phyloP scores from a whole-genome alignment of 768 basidiomycete species.

The Mycena venus region DNA sequence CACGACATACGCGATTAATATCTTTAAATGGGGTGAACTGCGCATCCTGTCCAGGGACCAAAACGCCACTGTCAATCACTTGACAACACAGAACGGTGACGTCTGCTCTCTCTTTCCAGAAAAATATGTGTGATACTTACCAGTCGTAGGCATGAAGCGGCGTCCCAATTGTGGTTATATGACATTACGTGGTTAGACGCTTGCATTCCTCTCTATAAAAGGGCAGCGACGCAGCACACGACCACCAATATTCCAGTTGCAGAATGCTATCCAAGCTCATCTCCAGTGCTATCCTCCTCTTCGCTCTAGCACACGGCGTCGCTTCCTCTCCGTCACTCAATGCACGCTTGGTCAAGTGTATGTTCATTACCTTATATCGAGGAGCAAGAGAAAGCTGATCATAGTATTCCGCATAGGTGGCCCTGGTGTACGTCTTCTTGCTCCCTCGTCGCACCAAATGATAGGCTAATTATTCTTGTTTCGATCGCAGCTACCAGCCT shows the following conservation, averaged over 20 bases:
- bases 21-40: too few relatives aligned
- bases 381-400: neutral
- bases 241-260: neutral
- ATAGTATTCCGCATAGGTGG: slow-evolving; percentile 3
- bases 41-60: too few relatives aligned
- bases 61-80: too few relatives aligned
- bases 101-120: too few relatives aligned
- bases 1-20: too few relatives aligned
- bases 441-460: neutral
- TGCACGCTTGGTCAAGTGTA: too few relatives aligned
- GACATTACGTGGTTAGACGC: neutral
- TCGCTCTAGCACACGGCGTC: neutral
- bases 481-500: slow-evolving; percentile 10
- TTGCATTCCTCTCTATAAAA: neutral
- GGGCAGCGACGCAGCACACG: neutral
- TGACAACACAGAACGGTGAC: too few relatives aligned
- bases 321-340: neutral
- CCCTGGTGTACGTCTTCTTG: slow-evolving; percentile 7
- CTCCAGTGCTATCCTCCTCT: slow-evolving; percentile 2
- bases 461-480: neutral
- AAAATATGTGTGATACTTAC: too few relatives aligned
- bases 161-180: too few relatives aligned
- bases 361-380: too few relatives aligned
- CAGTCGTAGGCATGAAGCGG: too few relatives aligned
- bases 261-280: too few relatives aligned